Percentiles rank a stretch among this genome's conserved stretches.
Conservation (phyloP, 2,329 filamentous ascomycete species). For the Sodiomyces alkalinus region DNA sequence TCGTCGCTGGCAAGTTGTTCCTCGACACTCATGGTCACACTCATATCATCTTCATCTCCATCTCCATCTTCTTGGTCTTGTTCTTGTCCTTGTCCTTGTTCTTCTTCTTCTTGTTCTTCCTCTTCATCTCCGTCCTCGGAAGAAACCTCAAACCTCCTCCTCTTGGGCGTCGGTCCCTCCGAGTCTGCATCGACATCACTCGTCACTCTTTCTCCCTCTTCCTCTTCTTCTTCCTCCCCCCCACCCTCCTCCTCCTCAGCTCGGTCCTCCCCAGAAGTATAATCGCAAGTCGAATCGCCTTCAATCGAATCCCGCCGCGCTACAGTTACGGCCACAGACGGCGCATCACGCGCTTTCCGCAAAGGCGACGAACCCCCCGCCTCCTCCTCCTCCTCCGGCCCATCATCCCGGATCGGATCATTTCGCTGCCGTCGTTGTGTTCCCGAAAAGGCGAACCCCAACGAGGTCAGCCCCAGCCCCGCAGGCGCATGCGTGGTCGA, state of each 20-base stretch:
- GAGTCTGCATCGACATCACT: not conserved
- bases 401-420: conserved; percentile 5
- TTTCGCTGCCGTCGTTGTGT: conserved; percentile 11
- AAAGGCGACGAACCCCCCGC: too few relatives aligned
- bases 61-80: not conserved
- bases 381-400: conserved; percentile 2
- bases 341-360: too few relatives aligned
- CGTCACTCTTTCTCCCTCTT: not conserved
- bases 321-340: too few relatives aligned
- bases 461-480: conserved; percentile 1
- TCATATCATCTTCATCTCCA: conserved; percentile 1
- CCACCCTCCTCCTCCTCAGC: conserved; percentile 4
- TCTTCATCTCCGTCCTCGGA: not conserved
- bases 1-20: not conserved
- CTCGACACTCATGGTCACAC: not conserved
- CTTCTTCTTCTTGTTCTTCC: not conserved
- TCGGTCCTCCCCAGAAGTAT: conserved; percentile 1
- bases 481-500: conserved; percentile 4
- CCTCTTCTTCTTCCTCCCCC: conserved; percentile 11
- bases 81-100: not conserved
- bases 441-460: conserved; percentile 2
- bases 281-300: conserved; percentile 5
- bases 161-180: conserved; percentile 5
- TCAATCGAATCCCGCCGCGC: conserved; percentile 11
- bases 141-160: conserved; percentile 6